phyloP scores from a whole-genome alignment of 352 stramenopile genomes.

The Peronospora farinosa region DNA sequence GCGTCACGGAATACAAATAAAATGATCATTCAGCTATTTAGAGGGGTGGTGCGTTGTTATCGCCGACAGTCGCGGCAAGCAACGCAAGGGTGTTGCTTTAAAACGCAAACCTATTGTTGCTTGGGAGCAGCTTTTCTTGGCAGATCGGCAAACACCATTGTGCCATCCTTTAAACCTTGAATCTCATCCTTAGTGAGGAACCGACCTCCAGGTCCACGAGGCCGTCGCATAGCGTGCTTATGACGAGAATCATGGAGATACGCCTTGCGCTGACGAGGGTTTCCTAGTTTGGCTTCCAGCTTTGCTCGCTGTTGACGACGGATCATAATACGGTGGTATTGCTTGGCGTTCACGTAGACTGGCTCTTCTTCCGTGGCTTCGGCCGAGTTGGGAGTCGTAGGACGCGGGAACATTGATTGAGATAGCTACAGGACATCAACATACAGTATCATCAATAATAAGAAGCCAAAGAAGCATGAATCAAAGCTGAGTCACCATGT shows the following conservation, averaged over 20 bases:
- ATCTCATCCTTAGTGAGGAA: constrained; percentile 86
- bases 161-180: constrained; percentile 66
- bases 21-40: constrained; percentile 16
- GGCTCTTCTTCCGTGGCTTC: constrained; percentile 78
- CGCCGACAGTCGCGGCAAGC: constrained; percentile 1
- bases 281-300: constrained; percentile 79
- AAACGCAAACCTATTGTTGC: constrained; percentile 18
- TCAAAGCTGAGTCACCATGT: constrained; percentile 49
- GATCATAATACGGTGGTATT: constrained; percentile 88
- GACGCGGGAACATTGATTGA: constrained; percentile 61
- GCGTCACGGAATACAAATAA: constrained; percentile 34
- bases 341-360: constrained; percentile 88
- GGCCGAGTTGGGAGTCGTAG: constrained; percentile 35
- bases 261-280: constrained; percentile 70
- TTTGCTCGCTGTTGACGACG: constrained; percentile 82
- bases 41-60: background rate
- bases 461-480: background rate
- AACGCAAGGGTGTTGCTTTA: constrained; percentile 1
- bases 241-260: constrained; percentile 86
- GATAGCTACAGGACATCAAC: constrained; percentile 29
- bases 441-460: background rate
- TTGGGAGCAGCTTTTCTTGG: constrained; percentile 40
- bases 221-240: constrained; percentile 82
- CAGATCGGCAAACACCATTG: constrained; percentile 65
- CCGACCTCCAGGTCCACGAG: constrained; percentile 70